These are phyloP conservation scores for Fusarium pininemorale DNA, from an alignment of 2,329 filamentous ascomycete species.

Conservation along the genomic window DNA sequence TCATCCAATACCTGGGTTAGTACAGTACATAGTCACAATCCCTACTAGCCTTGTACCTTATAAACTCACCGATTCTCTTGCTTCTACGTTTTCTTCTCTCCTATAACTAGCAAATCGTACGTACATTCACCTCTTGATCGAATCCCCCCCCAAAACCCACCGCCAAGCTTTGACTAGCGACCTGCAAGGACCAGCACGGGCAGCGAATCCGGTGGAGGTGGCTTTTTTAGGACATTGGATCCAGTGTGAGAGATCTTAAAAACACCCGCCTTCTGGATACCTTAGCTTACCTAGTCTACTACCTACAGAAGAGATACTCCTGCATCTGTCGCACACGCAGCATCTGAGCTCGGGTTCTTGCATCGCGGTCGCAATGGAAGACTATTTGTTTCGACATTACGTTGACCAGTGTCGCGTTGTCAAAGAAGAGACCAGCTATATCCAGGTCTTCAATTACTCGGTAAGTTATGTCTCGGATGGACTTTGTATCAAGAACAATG, in stretches of 20 bases:
- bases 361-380: slow-evolving; percentile 57
- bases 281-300: background rate
- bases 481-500: background rate
- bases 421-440: slow-evolving; percentile 61
- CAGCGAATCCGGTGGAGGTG: slow-evolving; percentile 11
- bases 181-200: slow-evolving; percentile 7
- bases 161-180: slow-evolving; percentile 32
- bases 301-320: background rate
- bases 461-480: slow-evolving; percentile 48
- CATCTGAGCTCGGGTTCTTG: background rate
- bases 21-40: background rate
- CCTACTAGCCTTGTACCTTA: background rate
- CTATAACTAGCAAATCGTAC: background rate
- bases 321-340: background rate
- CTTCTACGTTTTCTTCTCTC: background rate
- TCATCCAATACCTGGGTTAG: background rate
- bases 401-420: slow-evolving; percentile 60
- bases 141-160: background rate
- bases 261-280: background rate
- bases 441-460: slow-evolving; percentile 69
- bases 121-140: background rate
- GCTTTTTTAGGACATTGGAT: slow-evolving; percentile 19
- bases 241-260: background rate
- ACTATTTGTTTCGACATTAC: slow-evolving; percentile 64
- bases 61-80: slow-evolving; percentile 28